phyloP scores from a whole-genome alignment of 106 monocot genomes.

The Posidonia australis region DNA sequence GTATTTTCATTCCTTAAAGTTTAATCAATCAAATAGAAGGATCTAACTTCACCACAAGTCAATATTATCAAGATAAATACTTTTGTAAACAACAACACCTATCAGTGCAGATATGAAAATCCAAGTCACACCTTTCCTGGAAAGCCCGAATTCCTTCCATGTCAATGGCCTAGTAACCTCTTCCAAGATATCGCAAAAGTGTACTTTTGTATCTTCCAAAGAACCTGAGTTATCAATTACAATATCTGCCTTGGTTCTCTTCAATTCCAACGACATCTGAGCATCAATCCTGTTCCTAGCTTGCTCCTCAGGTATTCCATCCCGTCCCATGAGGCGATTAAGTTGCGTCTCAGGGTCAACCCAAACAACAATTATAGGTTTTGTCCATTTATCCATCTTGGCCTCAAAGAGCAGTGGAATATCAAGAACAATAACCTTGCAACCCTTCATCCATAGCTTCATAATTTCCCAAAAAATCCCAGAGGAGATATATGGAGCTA shows the following conservation, averaged over 20 bases:
- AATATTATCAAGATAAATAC: too few species aligned
- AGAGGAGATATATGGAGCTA: constrained; percentile 79
- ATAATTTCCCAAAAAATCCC: constrained; percentile 67
- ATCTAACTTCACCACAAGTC: too few species aligned
- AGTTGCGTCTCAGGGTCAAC: constrained; percentile 72
- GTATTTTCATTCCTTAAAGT: too few species aligned
- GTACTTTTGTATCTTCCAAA: constrained; percentile 51
- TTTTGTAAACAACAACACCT: constrained; percentile 22
- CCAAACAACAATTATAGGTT: constrained; percentile 82
- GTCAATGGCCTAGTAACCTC: constrained; percentile 39
- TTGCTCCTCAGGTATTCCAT: constrained; percentile 63
- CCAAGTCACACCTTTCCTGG: constrained; percentile 58
- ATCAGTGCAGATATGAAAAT: constrained; percentile 30
- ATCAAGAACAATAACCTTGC: constrained; percentile 68
- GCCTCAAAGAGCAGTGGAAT: constrained; percentile 84
- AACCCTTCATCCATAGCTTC: constrained; percentile 80
- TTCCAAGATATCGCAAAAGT: constrained; percentile 47
- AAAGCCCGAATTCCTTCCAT: constrained; percentile 48
- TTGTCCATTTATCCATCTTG: constrained; percentile 34
- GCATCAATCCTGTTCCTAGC: constrained; percentile 63
- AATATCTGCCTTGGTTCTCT: constrained; percentile 64
- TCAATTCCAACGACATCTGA: constrained; percentile 58
- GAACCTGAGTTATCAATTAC: constrained; percentile 87
- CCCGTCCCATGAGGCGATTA: constrained; percentile 58
- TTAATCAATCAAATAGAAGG: too few species aligned